Evolutionary conservation across 2,329 filamentous ascomycete genomes (phyloP).

Genomic region (Colletotrichum cereale): DNA sequence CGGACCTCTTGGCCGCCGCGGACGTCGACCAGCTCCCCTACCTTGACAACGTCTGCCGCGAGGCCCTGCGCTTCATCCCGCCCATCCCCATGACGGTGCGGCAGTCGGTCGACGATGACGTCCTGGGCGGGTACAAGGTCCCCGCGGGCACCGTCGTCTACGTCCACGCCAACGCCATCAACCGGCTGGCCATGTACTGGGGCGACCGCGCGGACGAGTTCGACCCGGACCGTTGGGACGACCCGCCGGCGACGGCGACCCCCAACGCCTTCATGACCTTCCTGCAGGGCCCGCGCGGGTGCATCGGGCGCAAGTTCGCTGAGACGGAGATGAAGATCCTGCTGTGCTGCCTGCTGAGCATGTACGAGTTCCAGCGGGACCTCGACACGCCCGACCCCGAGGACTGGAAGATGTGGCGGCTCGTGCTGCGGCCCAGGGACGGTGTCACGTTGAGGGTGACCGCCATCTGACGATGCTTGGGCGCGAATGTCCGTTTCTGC

Average conservation of each 20-base stretch:
- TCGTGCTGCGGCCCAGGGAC: constrained; percentile 59
- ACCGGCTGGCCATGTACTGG: constrained; percentile 55
- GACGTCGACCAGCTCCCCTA: constrained; percentile 57
- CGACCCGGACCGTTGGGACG: constrained; percentile 57
- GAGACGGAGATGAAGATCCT: constrained; percentile 51
- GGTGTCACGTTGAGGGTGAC: constrained; percentile 55
- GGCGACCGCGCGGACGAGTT: constrained; percentile 55
- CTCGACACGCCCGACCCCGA: constrained; percentile 54
- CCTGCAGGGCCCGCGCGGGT: constrained; percentile 48
- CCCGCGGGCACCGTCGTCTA: constrained; percentile 58
- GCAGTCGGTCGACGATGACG: constrained; percentile 54
- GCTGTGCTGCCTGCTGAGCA: constrained; percentile 49
- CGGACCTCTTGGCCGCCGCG: constrained; percentile 46
- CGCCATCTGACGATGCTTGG: not conserved
- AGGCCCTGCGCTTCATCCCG: constrained; percentile 60
- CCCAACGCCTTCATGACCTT: constrained; percentile 52
- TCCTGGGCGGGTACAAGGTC: constrained; percentile 54
- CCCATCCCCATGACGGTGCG: constrained; percentile 59
- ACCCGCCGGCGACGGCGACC: constrained; percentile 52
- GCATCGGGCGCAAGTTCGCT: constrained; percentile 49
- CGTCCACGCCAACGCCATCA: constrained; percentile 57
- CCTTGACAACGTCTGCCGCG: constrained; percentile 60
- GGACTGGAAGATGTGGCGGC: constrained; percentile 61
- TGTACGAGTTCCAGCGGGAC: constrained; percentile 52
- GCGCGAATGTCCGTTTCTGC: not conserved